phyloP scores from a whole-genome alignment of 1,284 basidiomycete species.

The Trichosporon coremiiforme region DNA sequence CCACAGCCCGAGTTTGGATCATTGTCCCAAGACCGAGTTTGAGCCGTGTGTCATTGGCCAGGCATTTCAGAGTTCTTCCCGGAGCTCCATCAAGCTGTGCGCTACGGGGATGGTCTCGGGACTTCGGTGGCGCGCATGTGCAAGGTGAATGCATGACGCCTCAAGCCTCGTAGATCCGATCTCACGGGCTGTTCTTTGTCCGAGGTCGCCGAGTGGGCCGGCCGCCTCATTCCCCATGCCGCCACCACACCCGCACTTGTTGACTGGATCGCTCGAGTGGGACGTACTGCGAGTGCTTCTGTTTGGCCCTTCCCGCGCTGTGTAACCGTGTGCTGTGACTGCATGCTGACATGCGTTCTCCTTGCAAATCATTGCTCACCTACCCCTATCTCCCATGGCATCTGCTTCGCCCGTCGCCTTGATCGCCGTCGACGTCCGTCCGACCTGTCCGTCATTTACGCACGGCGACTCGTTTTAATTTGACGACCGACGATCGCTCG shows the following conservation, averaged over 20 bases:
- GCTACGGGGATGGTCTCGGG: neutral
- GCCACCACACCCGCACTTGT: neutral
- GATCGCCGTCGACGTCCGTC: neutral
- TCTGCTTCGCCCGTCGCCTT: neutral
- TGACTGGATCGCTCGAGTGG: neutral
- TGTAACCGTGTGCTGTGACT: neutral
- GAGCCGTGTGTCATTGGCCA: neutral
- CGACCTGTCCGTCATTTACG: neutral
- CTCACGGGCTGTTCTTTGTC: neutral
- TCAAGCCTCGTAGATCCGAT: neutral
- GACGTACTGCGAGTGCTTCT: neutral
- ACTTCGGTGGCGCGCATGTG: neutral
- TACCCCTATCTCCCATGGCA: neutral
- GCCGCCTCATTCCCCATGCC: neutral
- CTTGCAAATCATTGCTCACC: neutral
- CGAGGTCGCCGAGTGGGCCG: neutral
- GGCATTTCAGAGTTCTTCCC: neutral
- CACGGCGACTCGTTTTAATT: neutral
- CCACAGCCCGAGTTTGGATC: neutral
- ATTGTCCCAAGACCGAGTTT: neutral
- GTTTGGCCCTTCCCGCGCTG: neutral
- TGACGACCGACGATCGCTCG: constrained; percentile 6
- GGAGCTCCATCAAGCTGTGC: neutral
- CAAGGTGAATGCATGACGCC: neutral
- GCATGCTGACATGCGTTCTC: neutral